These are phyloP conservation scores for Tetrapisispora arboricola DNA, from an alignment of 805 yeast species.

Conservation along the genomic window DNA sequence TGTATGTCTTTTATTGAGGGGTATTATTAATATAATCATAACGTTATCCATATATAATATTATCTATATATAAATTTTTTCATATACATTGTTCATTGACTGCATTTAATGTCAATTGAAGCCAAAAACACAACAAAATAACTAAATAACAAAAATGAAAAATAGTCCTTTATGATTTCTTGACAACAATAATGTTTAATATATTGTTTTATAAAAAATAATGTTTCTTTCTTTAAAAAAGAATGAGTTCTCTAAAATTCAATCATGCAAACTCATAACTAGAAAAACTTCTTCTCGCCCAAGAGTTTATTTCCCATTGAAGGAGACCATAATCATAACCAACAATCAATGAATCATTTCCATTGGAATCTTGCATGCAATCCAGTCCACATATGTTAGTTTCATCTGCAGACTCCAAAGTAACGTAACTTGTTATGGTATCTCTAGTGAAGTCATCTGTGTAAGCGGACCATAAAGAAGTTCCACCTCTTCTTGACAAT, in stretches of 20 bases:
- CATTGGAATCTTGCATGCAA: conserved; percentile 41
- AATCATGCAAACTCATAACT: conserved; percentile 38
- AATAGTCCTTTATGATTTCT: no score
- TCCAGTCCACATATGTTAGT: conserved; percentile 54
- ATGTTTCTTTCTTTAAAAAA: neutral
- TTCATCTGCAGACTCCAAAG: conserved; percentile 23
- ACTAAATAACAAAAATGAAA: no score
- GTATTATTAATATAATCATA: no score
- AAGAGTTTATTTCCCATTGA: conserved; percentile 58
- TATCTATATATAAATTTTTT: no score
- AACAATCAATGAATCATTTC: conserved; percentile 40
- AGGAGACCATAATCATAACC: conserved; percentile 61
- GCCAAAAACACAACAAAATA: no score
- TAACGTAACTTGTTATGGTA: neutral
- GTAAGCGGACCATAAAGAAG: neutral
- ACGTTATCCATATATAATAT: no score
- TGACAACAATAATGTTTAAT: no score
- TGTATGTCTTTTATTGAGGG: no score
- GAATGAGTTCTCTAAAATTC: no score
- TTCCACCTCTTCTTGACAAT: neutral
- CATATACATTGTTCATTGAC: no score
- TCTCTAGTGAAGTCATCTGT: conserved; percentile 1
- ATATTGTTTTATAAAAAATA: neutral
- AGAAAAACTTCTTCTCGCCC: conserved; percentile 53
- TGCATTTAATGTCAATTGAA: no score